A percentile compares a stretch with the other conserved stretches of the same genome.
Evolutionary conservation across 192 early-diverging fungal species (phyloP).

Genomic region (Globomyces pollinis-pini): DNA sequence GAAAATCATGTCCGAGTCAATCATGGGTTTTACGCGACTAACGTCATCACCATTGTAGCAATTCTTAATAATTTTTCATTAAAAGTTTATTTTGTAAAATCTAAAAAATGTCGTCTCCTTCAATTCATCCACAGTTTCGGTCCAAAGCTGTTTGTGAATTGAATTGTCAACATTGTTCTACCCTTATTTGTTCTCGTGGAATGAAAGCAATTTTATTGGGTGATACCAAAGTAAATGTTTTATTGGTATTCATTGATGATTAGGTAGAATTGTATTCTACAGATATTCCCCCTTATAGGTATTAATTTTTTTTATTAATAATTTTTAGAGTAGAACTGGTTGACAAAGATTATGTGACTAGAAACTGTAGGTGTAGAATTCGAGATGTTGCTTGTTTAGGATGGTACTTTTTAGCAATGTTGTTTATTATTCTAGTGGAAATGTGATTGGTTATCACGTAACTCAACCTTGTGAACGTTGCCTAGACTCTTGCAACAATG

Average conservation of each 20-base stretch:
- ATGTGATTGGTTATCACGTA: constrained; percentile 75
- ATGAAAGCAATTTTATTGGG: constrained; percentile 79
- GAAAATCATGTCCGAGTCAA: no score
- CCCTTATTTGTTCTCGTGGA: constrained; percentile 55
- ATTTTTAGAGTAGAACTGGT: constrained; percentile 51
- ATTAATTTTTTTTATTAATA: constrained; percentile 12
- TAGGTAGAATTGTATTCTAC: constrained; percentile 63
- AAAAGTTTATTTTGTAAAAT: no score
- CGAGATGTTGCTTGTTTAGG: constrained; percentile 70
- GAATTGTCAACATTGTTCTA: constrained; percentile 57
- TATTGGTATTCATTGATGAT: not conserved
- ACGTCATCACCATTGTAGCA: no score
- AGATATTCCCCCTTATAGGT: constrained; percentile 58
- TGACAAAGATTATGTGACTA: constrained; percentile 68
- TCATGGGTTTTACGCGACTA: no score
- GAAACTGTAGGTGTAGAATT: constrained; percentile 72
- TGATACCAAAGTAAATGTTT: constrained; percentile 46
- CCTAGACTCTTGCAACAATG: constrained; percentile 88
- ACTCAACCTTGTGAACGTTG: constrained; percentile 76
- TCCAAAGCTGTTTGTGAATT: constrained; percentile 66
- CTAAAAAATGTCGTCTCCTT: constrained; percentile 6
- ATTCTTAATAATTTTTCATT: no score
- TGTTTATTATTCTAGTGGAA: constrained; percentile 28
- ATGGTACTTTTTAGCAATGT: constrained; percentile 27
- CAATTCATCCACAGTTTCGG: constrained; percentile 52